These are phyloP conservation scores for Albugo laibachii DNA, from an alignment of 352 stramenopile species.

Conservation along the genomic window DNA sequence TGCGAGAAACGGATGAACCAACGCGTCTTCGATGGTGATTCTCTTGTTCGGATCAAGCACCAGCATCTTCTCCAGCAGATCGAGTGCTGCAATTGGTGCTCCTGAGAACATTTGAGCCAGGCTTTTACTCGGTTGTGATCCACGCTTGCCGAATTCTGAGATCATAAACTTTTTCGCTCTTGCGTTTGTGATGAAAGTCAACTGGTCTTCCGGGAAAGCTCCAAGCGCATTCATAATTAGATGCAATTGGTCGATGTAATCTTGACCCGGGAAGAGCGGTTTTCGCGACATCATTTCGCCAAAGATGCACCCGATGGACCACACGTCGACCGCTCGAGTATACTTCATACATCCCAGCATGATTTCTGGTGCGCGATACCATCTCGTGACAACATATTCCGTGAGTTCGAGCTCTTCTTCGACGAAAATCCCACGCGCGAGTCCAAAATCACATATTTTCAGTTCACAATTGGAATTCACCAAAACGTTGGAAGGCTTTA, in stretches of 20 bases:
- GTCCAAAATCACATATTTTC: conserved; percentile 80
- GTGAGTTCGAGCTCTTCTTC: conserved; percentile 49
- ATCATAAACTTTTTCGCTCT: conserved; percentile 72
- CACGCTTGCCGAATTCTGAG: conserved; percentile 53
- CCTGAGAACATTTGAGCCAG: conserved; percentile 58
- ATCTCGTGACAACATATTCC: conserved; percentile 73
- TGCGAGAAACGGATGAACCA: conserved; percentile 76
- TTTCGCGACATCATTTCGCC: conserved; percentile 95
- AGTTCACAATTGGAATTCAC: conserved; percentile 86
- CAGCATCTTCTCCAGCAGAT: conserved; percentile 84
- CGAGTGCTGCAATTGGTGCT: conserved; percentile 34
- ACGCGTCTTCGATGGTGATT: conserved; percentile 80
- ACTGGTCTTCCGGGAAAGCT: conserved; percentile 82
- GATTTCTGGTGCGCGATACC: conserved; percentile 45
- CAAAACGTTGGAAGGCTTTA: conserved; percentile 96
- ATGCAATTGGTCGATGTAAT: conserved; percentile 91
- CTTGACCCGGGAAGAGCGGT: conserved; percentile 91
- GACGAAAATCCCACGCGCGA: conserved; percentile 62
- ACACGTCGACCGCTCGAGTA: conserved; percentile 80
- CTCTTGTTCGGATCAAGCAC: conserved; percentile 83
- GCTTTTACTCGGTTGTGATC: conserved; percentile 34
- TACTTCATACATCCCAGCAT: conserved; percentile 79
- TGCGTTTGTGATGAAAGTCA: conserved; percentile 94
- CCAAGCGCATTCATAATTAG: conserved; percentile 95
- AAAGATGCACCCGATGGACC: conserved; percentile 98